These are phyloP conservation scores for Apiospora sp. DNA, from an alignment of 2,329 filamentous ascomycete species.

Conservation along the genomic window DNA sequence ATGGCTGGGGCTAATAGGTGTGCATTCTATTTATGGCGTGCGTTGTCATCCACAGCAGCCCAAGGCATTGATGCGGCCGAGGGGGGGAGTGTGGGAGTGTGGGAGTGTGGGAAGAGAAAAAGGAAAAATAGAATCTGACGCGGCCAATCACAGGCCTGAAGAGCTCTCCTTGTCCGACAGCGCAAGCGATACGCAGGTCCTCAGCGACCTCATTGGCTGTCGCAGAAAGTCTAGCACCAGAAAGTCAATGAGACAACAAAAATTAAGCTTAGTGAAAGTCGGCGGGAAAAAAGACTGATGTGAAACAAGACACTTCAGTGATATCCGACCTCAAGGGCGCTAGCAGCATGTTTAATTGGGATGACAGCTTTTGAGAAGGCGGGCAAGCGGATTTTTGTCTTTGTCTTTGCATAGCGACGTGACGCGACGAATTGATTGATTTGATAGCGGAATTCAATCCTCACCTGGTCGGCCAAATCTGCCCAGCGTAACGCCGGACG, in stretches of 20 bases:
- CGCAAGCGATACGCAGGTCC: slow-evolving; percentile 34
- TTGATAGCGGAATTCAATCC: slow-evolving; percentile 1
- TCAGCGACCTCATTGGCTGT: slow-evolving; percentile 35
- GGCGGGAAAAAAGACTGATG: slow-evolving; percentile 19
- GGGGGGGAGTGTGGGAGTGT: background rate
- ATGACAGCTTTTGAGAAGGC: background rate
- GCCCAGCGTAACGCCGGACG: slow-evolving; percentile 12
- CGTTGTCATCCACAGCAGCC: slow-evolving; percentile 27
- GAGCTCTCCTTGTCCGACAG: slow-evolving; percentile 30
- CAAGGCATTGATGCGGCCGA: slow-evolving; percentile 4
- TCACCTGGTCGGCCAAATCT: background rate
- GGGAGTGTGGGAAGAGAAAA: background rate
- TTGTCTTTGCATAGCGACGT: background rate
- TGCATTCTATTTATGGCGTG: slow-evolving; percentile 38
- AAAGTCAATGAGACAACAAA: background rate
- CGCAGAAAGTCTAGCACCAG: slow-evolving; percentile 18
- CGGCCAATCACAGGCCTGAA: slow-evolving; percentile 35
- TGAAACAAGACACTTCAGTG: slow-evolving; percentile 25
- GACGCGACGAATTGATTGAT: background rate
- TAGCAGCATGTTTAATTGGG: slow-evolving; percentile 20
- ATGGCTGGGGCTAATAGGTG: slow-evolving; percentile 9
- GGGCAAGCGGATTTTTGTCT: background rate
- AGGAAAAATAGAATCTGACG: slow-evolving; percentile 29
- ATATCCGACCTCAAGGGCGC: slow-evolving; percentile 24
- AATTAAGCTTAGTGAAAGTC: slow-evolving; percentile 23